Conservation (phyloP, 352 stramenopile species). For the Globisporangium megalacanthum region DNA sequence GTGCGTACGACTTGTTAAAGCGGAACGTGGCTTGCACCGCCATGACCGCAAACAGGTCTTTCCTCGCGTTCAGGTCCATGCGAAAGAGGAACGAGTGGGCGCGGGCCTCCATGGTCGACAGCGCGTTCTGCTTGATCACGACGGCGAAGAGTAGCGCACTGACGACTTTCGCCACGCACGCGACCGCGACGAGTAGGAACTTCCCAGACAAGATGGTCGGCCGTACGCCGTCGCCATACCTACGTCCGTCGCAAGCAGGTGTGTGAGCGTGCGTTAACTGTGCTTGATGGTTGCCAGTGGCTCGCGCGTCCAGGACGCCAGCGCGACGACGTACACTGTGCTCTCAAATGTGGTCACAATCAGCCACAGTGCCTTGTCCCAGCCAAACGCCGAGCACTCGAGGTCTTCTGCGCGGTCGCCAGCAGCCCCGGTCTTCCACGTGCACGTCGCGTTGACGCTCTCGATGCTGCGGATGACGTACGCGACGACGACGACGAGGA, state of each 20-base stretch:
- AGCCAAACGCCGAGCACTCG: conserved; percentile 26
- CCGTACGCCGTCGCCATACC: conserved; percentile 34
- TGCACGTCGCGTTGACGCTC: conserved; percentile 38
- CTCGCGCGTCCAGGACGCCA: background rate
- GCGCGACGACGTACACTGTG: conserved; percentile 22
- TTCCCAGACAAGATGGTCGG: conserved; percentile 22
- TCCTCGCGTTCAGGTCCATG: conserved; percentile 56
- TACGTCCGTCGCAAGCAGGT: conserved; percentile 1
- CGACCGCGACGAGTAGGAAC: conserved; percentile 23
- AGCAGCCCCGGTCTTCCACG: conserved; percentile 7
- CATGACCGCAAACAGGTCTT: conserved; percentile 57
- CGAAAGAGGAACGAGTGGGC: conserved; percentile 62
- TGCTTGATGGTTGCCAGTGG: background rate
- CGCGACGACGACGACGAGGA: conserved; percentile 24
- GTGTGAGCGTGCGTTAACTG: background rate
- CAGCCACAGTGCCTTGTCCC: conserved; percentile 38
- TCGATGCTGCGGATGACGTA: conserved; percentile 47
- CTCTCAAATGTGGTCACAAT: conserved; percentile 39
- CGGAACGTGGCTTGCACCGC: conserved; percentile 63
- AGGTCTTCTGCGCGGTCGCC: conserved; percentile 13
- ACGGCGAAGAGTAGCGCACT: conserved; percentile 48
- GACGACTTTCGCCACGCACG: conserved; percentile 28
- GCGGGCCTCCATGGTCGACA: conserved; percentile 56
- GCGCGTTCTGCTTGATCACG: conserved; percentile 57
- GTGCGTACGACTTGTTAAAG: conserved; percentile 58